Evolutionary conservation across 2,329 filamentous ascomycete species (phyloP).

Genomic region (Pyricularia grisea): DNA sequence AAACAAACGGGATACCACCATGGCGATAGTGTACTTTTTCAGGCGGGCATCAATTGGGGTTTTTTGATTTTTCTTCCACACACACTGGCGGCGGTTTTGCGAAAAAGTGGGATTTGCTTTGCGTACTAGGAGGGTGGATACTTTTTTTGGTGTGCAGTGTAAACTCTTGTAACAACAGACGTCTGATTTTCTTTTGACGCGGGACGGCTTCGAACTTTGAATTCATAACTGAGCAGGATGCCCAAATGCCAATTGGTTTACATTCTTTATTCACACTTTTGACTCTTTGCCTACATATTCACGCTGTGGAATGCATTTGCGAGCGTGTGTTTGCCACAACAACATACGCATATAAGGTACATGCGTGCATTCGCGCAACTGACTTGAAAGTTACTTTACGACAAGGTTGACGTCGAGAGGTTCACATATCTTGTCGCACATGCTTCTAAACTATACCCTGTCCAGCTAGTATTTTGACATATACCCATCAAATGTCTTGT

Average conservation of each 20-base stretch:
- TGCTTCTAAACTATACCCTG: too few species aligned
- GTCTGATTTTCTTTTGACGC: neutral
- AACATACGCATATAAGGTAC: too few species aligned
- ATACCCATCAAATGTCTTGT: neutral
- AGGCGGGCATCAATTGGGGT: neutral
- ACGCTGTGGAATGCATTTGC: neutral
- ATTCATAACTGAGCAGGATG: neutral
- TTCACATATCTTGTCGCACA: too few species aligned
- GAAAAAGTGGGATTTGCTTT: neutral
- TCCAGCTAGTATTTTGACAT: neutral
- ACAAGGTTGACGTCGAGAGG: neutral
- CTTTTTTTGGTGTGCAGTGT: neutral
- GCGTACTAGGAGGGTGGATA: neutral
- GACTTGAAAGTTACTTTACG: neutral
- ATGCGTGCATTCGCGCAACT: neutral
- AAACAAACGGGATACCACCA: neutral
- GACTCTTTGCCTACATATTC: neutral
- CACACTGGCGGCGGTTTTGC: neutral
- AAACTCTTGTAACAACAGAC: neutral
- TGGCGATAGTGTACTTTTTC: constrained; percentile 16
- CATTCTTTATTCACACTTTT: neutral
- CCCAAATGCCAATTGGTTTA: neutral
- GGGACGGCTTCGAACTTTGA: neutral
- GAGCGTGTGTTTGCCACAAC: neutral
- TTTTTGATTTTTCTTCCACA: neutral